A percentile compares a stretch with the other conserved stretches of the same genome.
Evolutionary conservation across 2,329 filamentous ascomycete species (phyloP).

Genomic region (Epichloe sibirici): DNA sequence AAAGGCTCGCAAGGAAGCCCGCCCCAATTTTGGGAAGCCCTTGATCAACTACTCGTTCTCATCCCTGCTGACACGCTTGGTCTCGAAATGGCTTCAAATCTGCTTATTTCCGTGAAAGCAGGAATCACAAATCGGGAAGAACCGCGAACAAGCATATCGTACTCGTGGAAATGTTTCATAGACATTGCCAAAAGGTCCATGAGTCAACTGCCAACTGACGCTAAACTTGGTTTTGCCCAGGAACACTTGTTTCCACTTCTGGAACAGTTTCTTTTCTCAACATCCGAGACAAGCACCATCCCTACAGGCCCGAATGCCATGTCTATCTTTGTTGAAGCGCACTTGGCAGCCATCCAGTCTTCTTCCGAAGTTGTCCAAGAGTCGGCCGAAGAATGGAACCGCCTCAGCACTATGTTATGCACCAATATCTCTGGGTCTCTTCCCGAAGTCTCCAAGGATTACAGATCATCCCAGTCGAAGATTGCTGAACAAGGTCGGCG

Average conservation of each 20-base stretch:
- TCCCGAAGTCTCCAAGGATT: slow-evolving; percentile 71
- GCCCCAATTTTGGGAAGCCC: slow-evolving; percentile 57
- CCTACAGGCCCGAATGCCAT: slow-evolving; percentile 23
- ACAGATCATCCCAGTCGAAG: slow-evolving; percentile 56
- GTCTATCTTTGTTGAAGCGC: slow-evolving; percentile 34
- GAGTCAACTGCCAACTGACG: slow-evolving; percentile 29
- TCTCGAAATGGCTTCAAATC: slow-evolving; percentile 39
- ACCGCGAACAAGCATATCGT: slow-evolving; percentile 50
- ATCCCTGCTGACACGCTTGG: slow-evolving; percentile 36
- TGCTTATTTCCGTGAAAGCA: slow-evolving; percentile 55
- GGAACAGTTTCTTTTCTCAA: slow-evolving; percentile 39
- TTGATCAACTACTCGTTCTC: slow-evolving; percentile 50
- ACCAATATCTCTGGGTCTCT: slow-evolving; percentile 59
- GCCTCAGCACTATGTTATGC: slow-evolving; percentile 48
- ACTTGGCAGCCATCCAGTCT: slow-evolving; percentile 29
- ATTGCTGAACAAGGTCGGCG: slow-evolving; percentile 55
- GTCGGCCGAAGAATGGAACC: slow-evolving; percentile 48
- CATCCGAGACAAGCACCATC: slow-evolving; percentile 23
- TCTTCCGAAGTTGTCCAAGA: slow-evolving; percentile 32
- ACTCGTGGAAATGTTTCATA: slow-evolving; percentile 68
- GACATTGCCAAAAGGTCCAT: slow-evolving; percentile 45
- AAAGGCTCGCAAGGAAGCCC: slow-evolving; percentile 74
- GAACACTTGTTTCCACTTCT: slow-evolving; percentile 42
- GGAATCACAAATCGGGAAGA: slow-evolving; percentile 69
- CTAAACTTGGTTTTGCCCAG: slow-evolving; percentile 33